Base-by-base conservation (phyloP, 108 stramenopile genomes). In the Pseudonitzschia pungens region DNA sequence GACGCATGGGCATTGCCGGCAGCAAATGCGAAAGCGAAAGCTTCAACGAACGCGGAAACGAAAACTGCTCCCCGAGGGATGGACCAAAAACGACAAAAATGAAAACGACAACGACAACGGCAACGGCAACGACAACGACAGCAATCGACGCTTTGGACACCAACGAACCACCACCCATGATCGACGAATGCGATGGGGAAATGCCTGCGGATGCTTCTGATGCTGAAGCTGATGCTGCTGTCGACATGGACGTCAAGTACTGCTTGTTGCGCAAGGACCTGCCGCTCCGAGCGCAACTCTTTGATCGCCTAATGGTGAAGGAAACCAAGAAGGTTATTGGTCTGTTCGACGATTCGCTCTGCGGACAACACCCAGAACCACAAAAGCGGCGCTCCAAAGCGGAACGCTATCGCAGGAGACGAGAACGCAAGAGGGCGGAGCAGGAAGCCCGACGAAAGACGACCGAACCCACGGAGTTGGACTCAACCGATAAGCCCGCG, bases 181-280 rank as follows among this genome's bases (percentile, higher is more conserved):
- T n/a, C n/a, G n/a, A n/a, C n/a, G n/a, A n/a, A n/a, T n/a, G n/a
- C n/a, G n/a, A n/a, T n/a, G n/a, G n/a, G n/a, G n/a, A n/a, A n/a
- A n/a, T n/a, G n/a, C n/a, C n/a, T n/a, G n/a, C n/a, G n/a, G n/a
- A n/a, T n/a, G n/a, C n/a, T n/a, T n/a, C n/a, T n/a, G n/a, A n/a
- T n/a, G n/a, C n/a, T n/a, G 40, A 66, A 45, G 44, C 15, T 11
- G 18, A 48, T 48, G 1, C 18, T 27, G 26, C 9, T n/a, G 27
- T 73, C 14, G 73, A 77, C 54, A 68, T 94, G 28, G 87, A 94
- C 64, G 73, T 92, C 28, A 94, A 90, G 72, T 91, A 90, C 65
- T 92, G 93, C 53, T 69, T 77, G 36, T 66, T 94, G 40, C 73
- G 93, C 18, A 69, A 76, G 18, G 91, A 92, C 65, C 50, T 91